phyloP scores from a whole-genome alignment of 2,329 filamentous ascomycete genomes.

The Xylogone sp. region DNA sequence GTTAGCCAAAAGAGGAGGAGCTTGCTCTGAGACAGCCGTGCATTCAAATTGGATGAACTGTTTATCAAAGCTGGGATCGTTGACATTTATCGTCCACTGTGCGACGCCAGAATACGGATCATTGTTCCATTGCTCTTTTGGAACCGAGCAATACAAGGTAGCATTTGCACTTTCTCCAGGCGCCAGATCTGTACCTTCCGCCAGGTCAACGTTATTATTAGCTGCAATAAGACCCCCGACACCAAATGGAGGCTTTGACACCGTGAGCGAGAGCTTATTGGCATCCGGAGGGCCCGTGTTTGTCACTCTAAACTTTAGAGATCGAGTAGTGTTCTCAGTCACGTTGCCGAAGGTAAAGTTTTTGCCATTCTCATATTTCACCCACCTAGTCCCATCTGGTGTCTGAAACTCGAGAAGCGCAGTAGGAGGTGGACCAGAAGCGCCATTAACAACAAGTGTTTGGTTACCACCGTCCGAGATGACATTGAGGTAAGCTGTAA shows the following conservation, averaged over 20 bases:
- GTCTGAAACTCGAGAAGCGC: slow-evolving; percentile 53
- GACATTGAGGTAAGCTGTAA: slow-evolving; percentile 45
- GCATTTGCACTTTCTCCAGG: slow-evolving; percentile 49
- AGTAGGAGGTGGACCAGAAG: slow-evolving; percentile 43
- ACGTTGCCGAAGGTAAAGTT: slow-evolving; percentile 55
- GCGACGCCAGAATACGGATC: slow-evolving; percentile 45
- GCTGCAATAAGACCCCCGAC: slow-evolving; percentile 49
- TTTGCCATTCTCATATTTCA: slow-evolving; percentile 36
- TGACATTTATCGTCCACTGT: slow-evolving; percentile 54
- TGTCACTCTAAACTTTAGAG: slow-evolving; percentile 48
- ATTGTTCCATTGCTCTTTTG: slow-evolving; percentile 53
- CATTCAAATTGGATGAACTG: slow-evolving; percentile 49
- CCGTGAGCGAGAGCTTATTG: slow-evolving; percentile 48
- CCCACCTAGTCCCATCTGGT: slow-evolving; percentile 46
- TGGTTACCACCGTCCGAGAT: slow-evolving; percentile 47
- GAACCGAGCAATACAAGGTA: slow-evolving; percentile 49
- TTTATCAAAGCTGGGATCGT: slow-evolving; percentile 49
- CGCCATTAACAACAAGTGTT: slow-evolving; percentile 43
- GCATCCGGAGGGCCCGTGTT: slow-evolving; percentile 50
- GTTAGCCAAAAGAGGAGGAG: slow-evolving; percentile 40
- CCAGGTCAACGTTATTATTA: slow-evolving; percentile 52
- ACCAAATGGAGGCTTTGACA: slow-evolving; percentile 59
- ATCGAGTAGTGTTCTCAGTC: slow-evolving; percentile 43
- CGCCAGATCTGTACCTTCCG: slow-evolving; percentile 48
- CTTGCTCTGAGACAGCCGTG: slow-evolving; percentile 48